These are phyloP conservation scores for Lasiodiplodia sp. DNA, from an alignment of 2,329 filamentous ascomycete genomes.

Conservation along the genomic window DNA sequence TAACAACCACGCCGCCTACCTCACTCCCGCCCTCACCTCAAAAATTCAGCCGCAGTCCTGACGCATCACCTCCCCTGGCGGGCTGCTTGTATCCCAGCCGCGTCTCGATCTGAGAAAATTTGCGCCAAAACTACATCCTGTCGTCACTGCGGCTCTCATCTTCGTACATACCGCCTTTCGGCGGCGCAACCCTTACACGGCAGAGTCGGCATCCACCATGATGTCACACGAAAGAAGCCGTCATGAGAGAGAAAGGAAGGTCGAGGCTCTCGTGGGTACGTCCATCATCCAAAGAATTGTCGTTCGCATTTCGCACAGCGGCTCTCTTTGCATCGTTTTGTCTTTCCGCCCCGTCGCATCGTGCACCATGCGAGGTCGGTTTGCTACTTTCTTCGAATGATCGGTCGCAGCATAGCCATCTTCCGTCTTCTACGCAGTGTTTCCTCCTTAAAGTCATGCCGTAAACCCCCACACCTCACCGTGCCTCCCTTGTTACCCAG, in stretches of 20 bases:
- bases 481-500: not conserved
- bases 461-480: not conserved
- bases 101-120: not conserved
- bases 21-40: not conserved
- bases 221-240: conserved; percentile 13
- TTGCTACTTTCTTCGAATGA: no score
- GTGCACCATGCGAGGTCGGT: no score
- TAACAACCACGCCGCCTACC: not conserved
- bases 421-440: not conserved
- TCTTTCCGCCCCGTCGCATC: no score
- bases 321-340: not conserved
- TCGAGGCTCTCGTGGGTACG: conserved; percentile 35
- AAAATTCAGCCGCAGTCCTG: not conserved
- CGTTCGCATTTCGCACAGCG: not conserved
- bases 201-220: not conserved
- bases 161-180: not conserved
- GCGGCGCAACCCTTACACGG: not conserved
- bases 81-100: not conserved
- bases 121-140: not conserved
- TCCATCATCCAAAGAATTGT: not conserved
- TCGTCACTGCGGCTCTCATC: not conserved
- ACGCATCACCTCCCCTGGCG: not conserved
- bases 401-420: no score
- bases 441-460: not conserved
- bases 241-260: conserved; percentile 47